Base-by-base conservation (phyloP, 139 green algal species). In the Chlorella sorokiniana region DNA sequence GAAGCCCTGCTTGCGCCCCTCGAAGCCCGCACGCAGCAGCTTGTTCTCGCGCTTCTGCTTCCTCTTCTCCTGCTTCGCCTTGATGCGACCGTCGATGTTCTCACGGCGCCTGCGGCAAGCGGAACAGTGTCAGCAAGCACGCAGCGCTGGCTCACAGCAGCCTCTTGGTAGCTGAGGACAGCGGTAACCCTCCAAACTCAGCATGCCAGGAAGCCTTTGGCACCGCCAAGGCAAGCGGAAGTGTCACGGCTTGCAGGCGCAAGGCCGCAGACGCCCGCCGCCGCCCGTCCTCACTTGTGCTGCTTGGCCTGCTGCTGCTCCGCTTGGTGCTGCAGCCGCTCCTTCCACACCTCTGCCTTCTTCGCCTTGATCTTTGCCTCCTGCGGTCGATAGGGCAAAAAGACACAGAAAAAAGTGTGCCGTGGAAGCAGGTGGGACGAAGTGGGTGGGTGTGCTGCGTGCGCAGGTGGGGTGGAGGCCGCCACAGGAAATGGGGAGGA, bases 41-140 rank as follows among this genome's bases (percentile, higher is more conserved):
- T 96, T 97, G 86, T 96, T 95, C 76, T 97, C 94, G 29, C 93
- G 86, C 86, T 64, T 94, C 27, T 83, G 89, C 81, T 95, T 95
- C 79, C 92, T 93, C 67, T 91, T 91, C 61, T 91, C 88, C 68
- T 92, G 54, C 75, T 95, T 95, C 11, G 77, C 75, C 29, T 95
- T 42, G 9, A 85, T 59, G 45, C 93, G 86, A 4, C 76, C 48
- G 41, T 91, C 48, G 69, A 96, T 84, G 85, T 95, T 94, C 16
- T 92, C 88, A 44, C 87, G 91, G 31, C 91, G 87, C 89, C 92
- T 95, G 90, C 72, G 81, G 27, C 5, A 52, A 33, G 23, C 3
- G 31, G 23, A 22, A 3, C 3, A 41, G 68, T 7, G 27, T 25
- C 3, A 38, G 52, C 33, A 45, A 37, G 1, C 8, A 69, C 4